These are phyloP conservation scores for Hypocrella siamensis DNA, from an alignment of 2,329 filamentous ascomycete genomes.

Conservation along the genomic window DNA sequence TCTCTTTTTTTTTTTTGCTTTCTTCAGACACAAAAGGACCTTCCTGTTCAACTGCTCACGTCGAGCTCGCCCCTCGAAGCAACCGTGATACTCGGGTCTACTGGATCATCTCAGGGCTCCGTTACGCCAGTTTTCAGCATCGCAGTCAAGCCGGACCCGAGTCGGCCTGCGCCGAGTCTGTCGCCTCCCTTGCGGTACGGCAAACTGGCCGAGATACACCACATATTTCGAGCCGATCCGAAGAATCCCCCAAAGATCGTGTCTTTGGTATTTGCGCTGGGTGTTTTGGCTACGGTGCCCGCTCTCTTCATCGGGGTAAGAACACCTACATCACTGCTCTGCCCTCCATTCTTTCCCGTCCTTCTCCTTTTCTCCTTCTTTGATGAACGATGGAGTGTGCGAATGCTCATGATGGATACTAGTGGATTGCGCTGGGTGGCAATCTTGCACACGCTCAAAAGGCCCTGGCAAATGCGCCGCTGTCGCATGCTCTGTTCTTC, in stretches of 20 bases:
- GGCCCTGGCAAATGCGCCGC: conserved; percentile 59
- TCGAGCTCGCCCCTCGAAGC: conserved; percentile 55
- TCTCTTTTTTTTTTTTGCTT: no score
- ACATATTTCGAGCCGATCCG: conserved; percentile 72
- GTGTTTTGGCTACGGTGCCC: conserved; percentile 60
- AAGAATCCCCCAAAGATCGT: conserved; percentile 68
- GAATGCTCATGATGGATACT: neutral
- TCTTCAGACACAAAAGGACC: conserved; percentile 66
- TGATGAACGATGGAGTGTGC: neutral
- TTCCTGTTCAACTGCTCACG: conserved; percentile 67
- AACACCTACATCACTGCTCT: neutral
- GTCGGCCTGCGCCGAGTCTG: conserved; percentile 40
- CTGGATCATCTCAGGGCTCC: conserved; percentile 57
- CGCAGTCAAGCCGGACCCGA: conserved; percentile 46
- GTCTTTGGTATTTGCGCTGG: conserved; percentile 60
- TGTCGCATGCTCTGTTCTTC: conserved; percentile 75
- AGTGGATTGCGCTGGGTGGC: conserved; percentile 73
- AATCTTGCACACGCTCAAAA: conserved; percentile 66
- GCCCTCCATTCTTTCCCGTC: neutral
- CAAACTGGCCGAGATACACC: conserved; percentile 71
- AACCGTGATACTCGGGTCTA: conserved; percentile 74
- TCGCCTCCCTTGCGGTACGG: conserved; percentile 68
- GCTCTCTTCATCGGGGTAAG: conserved; percentile 52
- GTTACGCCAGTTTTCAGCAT: conserved; percentile 60
- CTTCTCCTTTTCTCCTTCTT: neutral